Base-by-base conservation (phyloP, 2,329 filamentous ascomycete species). In the Penicillium palitans region DNA sequence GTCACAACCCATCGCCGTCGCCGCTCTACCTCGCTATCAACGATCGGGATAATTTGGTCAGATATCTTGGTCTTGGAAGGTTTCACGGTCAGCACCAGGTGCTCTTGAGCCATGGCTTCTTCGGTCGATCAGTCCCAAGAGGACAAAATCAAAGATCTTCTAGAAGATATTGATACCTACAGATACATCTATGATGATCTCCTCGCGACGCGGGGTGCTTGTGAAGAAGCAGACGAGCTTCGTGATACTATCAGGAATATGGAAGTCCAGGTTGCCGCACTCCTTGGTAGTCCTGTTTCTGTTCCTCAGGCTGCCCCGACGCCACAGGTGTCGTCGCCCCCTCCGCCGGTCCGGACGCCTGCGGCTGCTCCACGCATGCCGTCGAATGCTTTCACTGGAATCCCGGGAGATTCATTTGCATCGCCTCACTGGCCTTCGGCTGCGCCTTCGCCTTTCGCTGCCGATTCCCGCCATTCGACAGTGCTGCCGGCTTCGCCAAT, bases 101-200 rank as follows among this genome's bases (percentile, higher is more conserved):
- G 29, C 27, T 42, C 10, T 31, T 47, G 12, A 51, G n/a, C 27
- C 29, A 59, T 60, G 57, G 57, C 57, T 27, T 33, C 62, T 35
- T 51, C 61, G 15, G 46, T 42, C 24, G 58, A 64, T 48, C 51
- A 51, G 57, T 63, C 67, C 53, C 59, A 66, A 24, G 67, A 67
- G 58, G 67, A 69, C 15, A 25, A 72, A 41, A 45, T 70, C 33
- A 68, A 73, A 13, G 70, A 73, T 31, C 55, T 74, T 31, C 21
- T 68, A 27, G 73, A 74, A 17, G 72, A 75, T 21, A 54, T 74
- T n/a, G 62, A 74, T 21, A 54, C 73, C 2, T 64, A 74, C 24
- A 60, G 68, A 47, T 68, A 68, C 25, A 71, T 75, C 35, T 56
- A 72, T 6, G 59, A 71, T 41, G 73, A 72, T 39, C 61, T 74